Conservation (phyloP, 2,329 filamentous ascomycete genomes). For the Didymella keratinophila region DNA sequence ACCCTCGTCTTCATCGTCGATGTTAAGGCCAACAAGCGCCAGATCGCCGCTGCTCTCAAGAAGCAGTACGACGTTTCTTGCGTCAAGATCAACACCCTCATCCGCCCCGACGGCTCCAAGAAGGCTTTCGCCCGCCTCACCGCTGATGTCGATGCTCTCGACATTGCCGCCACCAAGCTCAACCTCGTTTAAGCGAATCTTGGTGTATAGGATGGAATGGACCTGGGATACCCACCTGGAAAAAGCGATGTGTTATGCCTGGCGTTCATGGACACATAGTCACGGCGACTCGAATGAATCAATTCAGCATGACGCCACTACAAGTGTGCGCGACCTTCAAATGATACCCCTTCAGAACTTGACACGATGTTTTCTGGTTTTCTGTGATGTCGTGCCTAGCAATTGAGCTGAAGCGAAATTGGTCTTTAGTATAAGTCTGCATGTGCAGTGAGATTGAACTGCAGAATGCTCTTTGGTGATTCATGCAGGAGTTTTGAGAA, state of each 20-base stretch:
- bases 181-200: conserved; percentile 80
- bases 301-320: conserved; percentile 45
- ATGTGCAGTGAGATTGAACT: background rate
- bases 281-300: conserved; percentile 49
- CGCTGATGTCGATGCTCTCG: conserved; percentile 94
- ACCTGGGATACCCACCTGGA: conserved; percentile 46
- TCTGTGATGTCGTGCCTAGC: background rate
- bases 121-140: conserved; percentile 98
- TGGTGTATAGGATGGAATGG: conserved; percentile 38
- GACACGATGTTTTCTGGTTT: background rate
- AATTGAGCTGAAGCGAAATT: background rate
- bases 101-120: conserved; percentile 97
- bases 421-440: background rate
- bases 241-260: conserved; percentile 49
- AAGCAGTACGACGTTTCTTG: conserved; percentile 99
- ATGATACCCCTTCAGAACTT: conserved; percentile 24
- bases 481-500: background rate
- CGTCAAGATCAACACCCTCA: conserved; percentile 99
- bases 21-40: conserved; percentile 92
- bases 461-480: background rate
- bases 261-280: conserved; percentile 50
- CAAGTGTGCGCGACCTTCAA: conserved; percentile 23
- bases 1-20: conserved; percentile 98
- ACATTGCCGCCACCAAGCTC: conserved; percentile 99
- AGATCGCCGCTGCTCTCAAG: conserved; percentile 98